Evolutionary conservation across 1,139 yeast genomes (phyloP), one percentile per base, ranked within the genome.

Genomic region (Candida neerlandica): DNA sequence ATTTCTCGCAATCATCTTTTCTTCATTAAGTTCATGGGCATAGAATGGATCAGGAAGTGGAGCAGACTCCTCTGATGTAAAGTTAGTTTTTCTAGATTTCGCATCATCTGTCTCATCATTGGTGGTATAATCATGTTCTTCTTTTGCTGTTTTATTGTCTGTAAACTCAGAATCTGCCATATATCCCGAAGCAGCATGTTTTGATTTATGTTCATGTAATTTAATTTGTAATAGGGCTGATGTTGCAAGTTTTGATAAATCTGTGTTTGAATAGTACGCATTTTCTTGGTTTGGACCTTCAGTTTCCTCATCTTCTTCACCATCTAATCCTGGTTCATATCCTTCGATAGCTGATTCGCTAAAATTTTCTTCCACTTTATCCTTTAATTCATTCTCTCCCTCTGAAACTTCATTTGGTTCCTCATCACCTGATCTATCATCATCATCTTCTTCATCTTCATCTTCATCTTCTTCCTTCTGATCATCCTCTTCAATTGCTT

Each of bases 351-450:
- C 45, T 12, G 45, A 46, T 32, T 47, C 54, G 27, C 33, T 45
- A 5, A 32, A 29, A 16, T 32, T 18, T 1, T 41, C 38, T 23
- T 47, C 41, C 11, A 26, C 15, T 12, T 46, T 44, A 19, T 42
- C 46, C 1, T 46, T 44, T 2, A 23, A 26, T 3, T 15, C 29
- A 18, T 5, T 32, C 16, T 51, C 63, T 6, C 62, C 54, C 4
- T 67, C 67, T 11, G 62, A 58, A 65, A 47, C 51, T 5, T 48
- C 48, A 14, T 63, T 51, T 62, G 46, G 53, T 62, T 67, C 50
- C 55, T 53, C 45, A 55, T 51, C 23, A 63, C 47, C 51, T 37
- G 44, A 47, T 7, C 30, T 34, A 19, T 38, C 47, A 7, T 44
- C 47, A 3, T 18, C n/a, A 9, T 34, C n/a, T 14, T 19, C 43